phyloP scores from a whole-genome alignment of 345 rosid species.

The Brassica nigra region DNA sequence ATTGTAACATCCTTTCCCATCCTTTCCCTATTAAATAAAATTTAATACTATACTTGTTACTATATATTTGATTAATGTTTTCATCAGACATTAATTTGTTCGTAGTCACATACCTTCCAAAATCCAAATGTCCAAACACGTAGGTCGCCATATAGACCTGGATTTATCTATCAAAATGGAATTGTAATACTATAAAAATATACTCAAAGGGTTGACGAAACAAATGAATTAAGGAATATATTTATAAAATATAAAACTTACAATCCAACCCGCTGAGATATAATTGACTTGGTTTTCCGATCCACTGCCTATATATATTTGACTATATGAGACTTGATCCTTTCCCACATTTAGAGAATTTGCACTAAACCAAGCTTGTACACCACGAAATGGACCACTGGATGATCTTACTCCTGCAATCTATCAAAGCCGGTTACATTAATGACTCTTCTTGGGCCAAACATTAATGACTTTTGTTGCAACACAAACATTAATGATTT shows the following conservation, averaged over 20 bases:
- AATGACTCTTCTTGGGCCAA: too few relatives aligned
- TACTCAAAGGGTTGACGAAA: background rate
- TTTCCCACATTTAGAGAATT: background rate
- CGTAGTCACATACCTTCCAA: background rate
- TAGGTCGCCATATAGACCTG: background rate
- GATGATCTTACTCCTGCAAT: background rate
- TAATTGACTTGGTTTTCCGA: background rate
- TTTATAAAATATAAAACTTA: background rate
- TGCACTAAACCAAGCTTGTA: background rate
- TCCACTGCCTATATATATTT: conserved; percentile 14
- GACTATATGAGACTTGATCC: conserved; percentile 13
- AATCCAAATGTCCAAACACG: background rate
- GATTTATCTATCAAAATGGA: background rate
- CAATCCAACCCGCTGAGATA: conserved; percentile 3
- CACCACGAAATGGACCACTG: conserved; percentile 6
- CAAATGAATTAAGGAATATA: background rate
- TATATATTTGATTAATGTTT: background rate
- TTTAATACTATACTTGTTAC: background rate
- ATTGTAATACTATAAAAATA: background rate
- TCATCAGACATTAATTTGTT: background rate
- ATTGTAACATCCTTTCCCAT: background rate
- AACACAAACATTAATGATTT: too few relatives aligned
- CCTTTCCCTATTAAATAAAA: background rate
- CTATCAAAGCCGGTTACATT: background rate
- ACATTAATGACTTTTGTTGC: too few relatives aligned